phyloP scores from a whole-genome alignment of 176 grass and related monocot species.

The Eleusine coracana region DNA sequence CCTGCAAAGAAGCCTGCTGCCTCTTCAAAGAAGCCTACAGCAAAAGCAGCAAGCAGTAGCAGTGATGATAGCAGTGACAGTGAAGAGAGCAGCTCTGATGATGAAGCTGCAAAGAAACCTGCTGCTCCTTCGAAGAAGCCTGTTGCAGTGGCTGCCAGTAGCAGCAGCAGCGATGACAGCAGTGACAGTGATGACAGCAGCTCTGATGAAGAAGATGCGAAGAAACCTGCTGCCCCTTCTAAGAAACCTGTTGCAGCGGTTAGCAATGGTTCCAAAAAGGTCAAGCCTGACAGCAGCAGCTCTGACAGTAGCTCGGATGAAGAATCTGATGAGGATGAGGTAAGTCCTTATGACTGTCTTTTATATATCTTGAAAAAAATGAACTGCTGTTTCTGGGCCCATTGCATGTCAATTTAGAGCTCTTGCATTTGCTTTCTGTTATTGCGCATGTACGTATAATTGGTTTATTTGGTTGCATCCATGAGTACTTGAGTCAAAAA shows the following conservation, averaged over 20 bases:
- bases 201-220: slow-evolving; percentile 55
- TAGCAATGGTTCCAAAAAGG: slow-evolving; percentile 63
- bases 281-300: slow-evolving; percentile 51
- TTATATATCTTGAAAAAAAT: neutral
- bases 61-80: neutral
- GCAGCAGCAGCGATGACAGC: slow-evolving; percentile 42
- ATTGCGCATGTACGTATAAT: neutral
- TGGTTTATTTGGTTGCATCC: neutral
- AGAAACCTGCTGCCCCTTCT: slow-evolving; percentile 46
- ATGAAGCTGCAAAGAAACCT: slow-evolving; percentile 61
- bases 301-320: slow-evolving; percentile 68
- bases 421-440: neutral
- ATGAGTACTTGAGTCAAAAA: neutral
- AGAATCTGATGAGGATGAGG: slow-evolving; percentile 58
- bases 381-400: neutral
- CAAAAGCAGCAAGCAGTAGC: neutral
- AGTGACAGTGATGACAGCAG: slow-evolving; percentile 46
- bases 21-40: slow-evolving; percentile 36
- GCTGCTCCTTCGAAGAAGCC: slow-evolving; percentile 41
- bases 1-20: slow-evolving; percentile 3
- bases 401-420: neutral
- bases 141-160: neutral
- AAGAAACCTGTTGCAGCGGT: slow-evolving; percentile 36
- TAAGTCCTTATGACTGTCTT: slow-evolving; percentile 27
- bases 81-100: slow-evolving; percentile 42